Conservation (phyloP, 2,329 filamentous ascomycete genomes). For the Colletotrichum salicis region DNA sequence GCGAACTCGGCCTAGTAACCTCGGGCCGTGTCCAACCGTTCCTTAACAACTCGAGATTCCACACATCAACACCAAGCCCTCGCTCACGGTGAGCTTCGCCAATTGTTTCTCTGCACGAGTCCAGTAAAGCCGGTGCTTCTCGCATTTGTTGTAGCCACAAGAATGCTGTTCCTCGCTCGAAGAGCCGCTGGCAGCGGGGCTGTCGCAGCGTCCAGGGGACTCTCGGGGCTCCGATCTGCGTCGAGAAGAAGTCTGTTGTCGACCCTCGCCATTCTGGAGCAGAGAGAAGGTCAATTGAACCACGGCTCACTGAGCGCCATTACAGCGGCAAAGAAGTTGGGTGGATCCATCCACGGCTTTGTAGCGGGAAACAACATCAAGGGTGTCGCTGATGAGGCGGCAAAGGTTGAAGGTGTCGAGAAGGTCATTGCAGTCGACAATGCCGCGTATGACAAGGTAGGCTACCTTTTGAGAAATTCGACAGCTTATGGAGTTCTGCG, state of each 20-base stretch:
- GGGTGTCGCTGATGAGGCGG: constrained; percentile 80
- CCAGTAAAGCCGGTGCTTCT: neutral
- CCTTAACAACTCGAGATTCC: neutral
- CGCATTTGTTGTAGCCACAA: constrained; percentile 22
- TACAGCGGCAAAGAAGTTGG: constrained; percentile 86
- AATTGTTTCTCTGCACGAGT: neutral
- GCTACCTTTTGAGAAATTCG: neutral
- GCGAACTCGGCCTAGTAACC: constrained; percentile 39
- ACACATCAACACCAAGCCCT: constrained; percentile 6
- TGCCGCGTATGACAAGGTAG: constrained; percentile 90
- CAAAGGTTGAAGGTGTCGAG: constrained; percentile 89
- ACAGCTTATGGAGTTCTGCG: neutral
- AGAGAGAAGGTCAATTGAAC: constrained; percentile 89
- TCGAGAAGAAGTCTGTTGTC: constrained; percentile 70
- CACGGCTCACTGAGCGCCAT: constrained; percentile 84
- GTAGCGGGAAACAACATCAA: constrained; percentile 85
- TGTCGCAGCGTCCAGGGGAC: constrained; percentile 37
- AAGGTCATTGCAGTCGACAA: constrained; percentile 93
- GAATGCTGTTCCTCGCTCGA: constrained; percentile 45
- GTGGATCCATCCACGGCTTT: constrained; percentile 86
- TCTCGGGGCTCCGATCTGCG: constrained; percentile 41
- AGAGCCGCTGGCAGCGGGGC: constrained; percentile 33
- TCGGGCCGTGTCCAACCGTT: constrained; percentile 53
- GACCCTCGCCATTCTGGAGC: constrained; percentile 91
- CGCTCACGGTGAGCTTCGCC: neutral